Evolutionary conservation across 2,329 filamentous ascomycete species (phyloP).

Genomic region (Microdochium nivale): DNA sequence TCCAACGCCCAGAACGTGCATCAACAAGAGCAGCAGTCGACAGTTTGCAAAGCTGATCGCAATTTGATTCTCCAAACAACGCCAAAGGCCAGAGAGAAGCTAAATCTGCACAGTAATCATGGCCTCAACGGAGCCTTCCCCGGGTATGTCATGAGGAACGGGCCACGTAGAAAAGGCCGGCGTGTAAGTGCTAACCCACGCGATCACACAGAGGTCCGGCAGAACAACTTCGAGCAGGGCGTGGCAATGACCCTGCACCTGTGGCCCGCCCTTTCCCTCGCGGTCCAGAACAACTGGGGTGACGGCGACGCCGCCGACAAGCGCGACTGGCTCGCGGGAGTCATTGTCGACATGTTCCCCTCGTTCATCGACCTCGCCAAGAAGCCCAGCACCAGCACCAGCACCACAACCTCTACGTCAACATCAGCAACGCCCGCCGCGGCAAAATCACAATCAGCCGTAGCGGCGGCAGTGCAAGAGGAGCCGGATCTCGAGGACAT

Average conservation of each 20-base stretch:
- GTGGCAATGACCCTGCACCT: conserved; percentile 78
- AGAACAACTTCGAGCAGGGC: conserved; percentile 71
- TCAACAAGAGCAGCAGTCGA: too few relatives aligned
- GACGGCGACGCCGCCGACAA: conserved; percentile 77
- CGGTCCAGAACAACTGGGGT: conserved; percentile 82
- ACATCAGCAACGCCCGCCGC: conserved; percentile 4
- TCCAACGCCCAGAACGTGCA: not conserved
- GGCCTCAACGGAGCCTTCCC: conserved; percentile 10
- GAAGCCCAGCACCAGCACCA: conserved; percentile 19
- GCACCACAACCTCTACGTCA: conserved; percentile 8
- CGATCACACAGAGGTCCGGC: conserved; percentile 37
- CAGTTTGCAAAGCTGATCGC: not conserved
- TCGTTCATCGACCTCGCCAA: conserved; percentile 43
- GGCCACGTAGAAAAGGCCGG: not conserved
- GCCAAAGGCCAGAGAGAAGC: too few relatives aligned
- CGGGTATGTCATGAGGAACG: conserved; percentile 7
- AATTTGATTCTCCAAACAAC: too few relatives aligned
- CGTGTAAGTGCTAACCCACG: conserved; percentile 1
- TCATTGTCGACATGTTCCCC: conserved; percentile 71
- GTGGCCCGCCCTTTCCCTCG: conserved; percentile 82
- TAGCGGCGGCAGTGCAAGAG: conserved; percentile 17
- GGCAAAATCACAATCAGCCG: conserved; percentile 1
- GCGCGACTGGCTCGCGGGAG: conserved; percentile 92
- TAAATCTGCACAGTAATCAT: conserved; percentile 3
- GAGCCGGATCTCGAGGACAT: conserved; percentile 69